Percentiles rank a stretch among this genome's conserved stretches.
phyloP scores from a whole-genome alignment of 768 basidiomycete species.

The Collybia sp. region DNA sequence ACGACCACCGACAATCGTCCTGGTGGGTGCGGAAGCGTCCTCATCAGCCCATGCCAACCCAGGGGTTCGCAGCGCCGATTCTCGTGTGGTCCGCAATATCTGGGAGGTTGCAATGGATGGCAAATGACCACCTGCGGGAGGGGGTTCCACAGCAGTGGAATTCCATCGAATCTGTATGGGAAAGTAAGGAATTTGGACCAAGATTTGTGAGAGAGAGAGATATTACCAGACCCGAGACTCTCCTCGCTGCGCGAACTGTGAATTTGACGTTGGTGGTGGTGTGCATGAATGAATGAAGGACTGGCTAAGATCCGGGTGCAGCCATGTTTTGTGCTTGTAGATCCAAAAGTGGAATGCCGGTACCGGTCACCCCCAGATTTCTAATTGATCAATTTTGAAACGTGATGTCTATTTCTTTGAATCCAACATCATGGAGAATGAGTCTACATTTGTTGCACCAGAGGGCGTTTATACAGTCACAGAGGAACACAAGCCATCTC shows the following conservation, averaged over 20 bases:
- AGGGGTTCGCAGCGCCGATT: constrained; percentile 66
- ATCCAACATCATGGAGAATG: constrained; percentile 63
- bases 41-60: constrained; percentile 72
- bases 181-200: neutral
- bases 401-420: too few species aligned
- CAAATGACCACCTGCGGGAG: constrained; percentile 77
- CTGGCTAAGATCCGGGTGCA: constrained; percentile 39
- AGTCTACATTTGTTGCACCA: constrained; percentile 81
- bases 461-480: constrained; percentile 88
- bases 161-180: constrained; percentile 37
- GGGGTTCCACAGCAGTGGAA: constrained; percentile 54
- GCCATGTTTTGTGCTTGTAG: constrained; percentile 11
- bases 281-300: constrained; percentile 28
- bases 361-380: constrained; percentile 2
- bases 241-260: constrained; percentile 17
- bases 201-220: too few species aligned
- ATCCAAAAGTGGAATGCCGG: constrained; percentile 9
- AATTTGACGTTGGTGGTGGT: constrained; percentile 26
- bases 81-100: constrained; percentile 60
- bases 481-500: constrained; percentile 74
- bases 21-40: constrained; percentile 35
- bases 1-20: constrained; percentile 59
- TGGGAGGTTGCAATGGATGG: constrained; percentile 69
- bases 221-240: constrained; percentile 4
- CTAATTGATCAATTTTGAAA: too few species aligned